Base-by-base conservation (phyloP, 2,329 filamentous ascomycete genomes). In the Sporothrix variecibatus region DNA sequence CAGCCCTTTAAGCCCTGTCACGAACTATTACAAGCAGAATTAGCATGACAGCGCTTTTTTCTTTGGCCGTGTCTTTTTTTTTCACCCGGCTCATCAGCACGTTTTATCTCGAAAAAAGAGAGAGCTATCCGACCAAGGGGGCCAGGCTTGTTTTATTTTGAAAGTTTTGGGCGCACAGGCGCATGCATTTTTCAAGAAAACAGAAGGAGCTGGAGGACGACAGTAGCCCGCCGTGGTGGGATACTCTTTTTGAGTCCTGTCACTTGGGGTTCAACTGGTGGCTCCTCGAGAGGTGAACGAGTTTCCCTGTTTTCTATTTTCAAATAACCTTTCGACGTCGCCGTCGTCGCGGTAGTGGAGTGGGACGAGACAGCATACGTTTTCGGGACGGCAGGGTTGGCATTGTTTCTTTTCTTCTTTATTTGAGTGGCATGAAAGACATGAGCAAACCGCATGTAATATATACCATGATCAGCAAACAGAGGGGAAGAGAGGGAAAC, bases 1-100 rank as follows among this genome's bases (percentile, higher is more conserved):
- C 9, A 40, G 40, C 20, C 64, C 65, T 51, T 43, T 71, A 17
- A 72, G 40, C 38, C 56, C 56, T 51, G 40, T 72, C 26, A 51
- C 26, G 56, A 64, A 72, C 58, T 28, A 43, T 26, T 23, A 51
- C 40, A 64, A 17, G 26, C 28, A 64, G 26, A n/a, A 8, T 38
- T 34, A 8, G 31, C 15, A 6, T 7, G 31, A 31, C 67, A 49
- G 11, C 11, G 20, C 40, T 38, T 31, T 12, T 34, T 31, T n/a
- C n/a, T 60, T 11, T 62, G 5, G 58, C 20, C 28, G 15, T 20
- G 12, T 56, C 23, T 15, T 8, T 7, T 3, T 12, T 56, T 20
- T 56, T 12, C 51, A 23, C 26, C 51, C 8, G 17, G 38, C n/a
- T 20, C 17, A 46, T 46, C 56, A 31, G 20, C 28, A 34, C 28